Conservation (phyloP, 2,329 filamentous ascomycete genomes). For the Colletotrichum viniferum region DNA sequence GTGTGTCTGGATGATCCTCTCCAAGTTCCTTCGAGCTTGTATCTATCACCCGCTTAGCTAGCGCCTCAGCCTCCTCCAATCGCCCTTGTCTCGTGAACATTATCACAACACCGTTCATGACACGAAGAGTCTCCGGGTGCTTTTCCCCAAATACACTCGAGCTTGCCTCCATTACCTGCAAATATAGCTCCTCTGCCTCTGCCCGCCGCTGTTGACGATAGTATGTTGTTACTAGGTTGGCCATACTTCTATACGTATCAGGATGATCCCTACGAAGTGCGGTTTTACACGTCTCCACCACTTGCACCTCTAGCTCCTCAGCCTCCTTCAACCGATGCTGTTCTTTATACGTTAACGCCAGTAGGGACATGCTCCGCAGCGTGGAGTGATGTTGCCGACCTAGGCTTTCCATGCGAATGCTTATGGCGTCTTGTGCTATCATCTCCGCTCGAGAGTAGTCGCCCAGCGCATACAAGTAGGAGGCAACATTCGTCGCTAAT, state of each 20-base stretch:
- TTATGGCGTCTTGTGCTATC: background rate
- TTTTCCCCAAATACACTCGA: background rate
- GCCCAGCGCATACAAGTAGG: background rate
- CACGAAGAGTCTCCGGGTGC: rapidly evolving
- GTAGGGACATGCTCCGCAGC: rapidly evolving
- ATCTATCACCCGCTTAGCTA: background rate
- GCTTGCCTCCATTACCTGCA: background rate
- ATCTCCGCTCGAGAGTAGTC: background rate
- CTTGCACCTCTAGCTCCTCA: background rate
- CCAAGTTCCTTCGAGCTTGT: background rate
- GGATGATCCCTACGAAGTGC: background rate
- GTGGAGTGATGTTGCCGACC: background rate
- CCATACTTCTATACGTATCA: background rate
- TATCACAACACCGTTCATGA: rapidly evolving
- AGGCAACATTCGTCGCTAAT: constrained; percentile 11
- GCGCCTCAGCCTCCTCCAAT: background rate
- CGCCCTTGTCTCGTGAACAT: background rate
- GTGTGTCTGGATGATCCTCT: background rate
- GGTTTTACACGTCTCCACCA: background rate
- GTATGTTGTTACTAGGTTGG: background rate
- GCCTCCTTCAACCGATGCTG: background rate
- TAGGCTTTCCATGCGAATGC: background rate
- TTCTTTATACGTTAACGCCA: rapidly evolving
- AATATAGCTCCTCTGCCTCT: background rate
- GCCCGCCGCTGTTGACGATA: background rate